These are phyloP conservation scores for Alternaria gaisen DNA, from an alignment of 2,329 filamentous ascomycete genomes.

Conservation along the genomic window DNA sequence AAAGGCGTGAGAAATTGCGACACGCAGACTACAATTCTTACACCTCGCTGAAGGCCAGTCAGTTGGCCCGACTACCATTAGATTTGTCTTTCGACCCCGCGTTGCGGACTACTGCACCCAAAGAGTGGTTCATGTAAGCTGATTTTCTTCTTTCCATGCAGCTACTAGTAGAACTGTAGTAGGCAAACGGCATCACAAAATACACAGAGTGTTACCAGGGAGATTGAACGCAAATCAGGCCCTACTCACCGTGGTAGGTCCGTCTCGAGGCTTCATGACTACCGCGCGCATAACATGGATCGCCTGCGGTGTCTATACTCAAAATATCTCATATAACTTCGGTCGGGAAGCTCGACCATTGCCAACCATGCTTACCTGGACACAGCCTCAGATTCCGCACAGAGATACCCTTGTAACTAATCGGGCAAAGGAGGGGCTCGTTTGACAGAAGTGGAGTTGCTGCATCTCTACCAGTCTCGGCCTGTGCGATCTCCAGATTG, in stretches of 20 bases:
- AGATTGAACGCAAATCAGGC: background rate
- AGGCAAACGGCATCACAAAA: slow-evolving; percentile 4
- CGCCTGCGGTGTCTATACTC: background rate
- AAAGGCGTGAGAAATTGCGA: background rate
- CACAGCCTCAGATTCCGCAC: slow-evolving; percentile 2
- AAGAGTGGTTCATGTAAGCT: slow-evolving; percentile 1
- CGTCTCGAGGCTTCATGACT: background rate
- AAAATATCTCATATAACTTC: background rate
- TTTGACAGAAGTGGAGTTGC: slow-evolving; percentile 1
- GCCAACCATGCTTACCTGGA: slow-evolving; percentile 1
- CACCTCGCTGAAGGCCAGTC: background rate
- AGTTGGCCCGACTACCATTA: slow-evolving; percentile 1
- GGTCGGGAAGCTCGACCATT: background rate
- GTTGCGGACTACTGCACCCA: background rate
- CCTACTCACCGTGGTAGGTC: slow-evolving; percentile 1
- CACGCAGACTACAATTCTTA: background rate
- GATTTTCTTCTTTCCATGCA: background rate
- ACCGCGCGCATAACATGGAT: background rate
- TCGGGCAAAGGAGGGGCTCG: background rate
- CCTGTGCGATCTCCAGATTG: background rate
- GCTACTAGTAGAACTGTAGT: background rate
- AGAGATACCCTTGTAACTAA: background rate
- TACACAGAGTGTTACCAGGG: background rate
- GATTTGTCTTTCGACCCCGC: background rate
- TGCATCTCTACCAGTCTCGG: background rate